Evolutionary conservation across 2,329 filamentous ascomycete species (phyloP), one percentile per base, ranked within the genome.

Genomic region (Berkeleyomyces rouxiae): DNA sequence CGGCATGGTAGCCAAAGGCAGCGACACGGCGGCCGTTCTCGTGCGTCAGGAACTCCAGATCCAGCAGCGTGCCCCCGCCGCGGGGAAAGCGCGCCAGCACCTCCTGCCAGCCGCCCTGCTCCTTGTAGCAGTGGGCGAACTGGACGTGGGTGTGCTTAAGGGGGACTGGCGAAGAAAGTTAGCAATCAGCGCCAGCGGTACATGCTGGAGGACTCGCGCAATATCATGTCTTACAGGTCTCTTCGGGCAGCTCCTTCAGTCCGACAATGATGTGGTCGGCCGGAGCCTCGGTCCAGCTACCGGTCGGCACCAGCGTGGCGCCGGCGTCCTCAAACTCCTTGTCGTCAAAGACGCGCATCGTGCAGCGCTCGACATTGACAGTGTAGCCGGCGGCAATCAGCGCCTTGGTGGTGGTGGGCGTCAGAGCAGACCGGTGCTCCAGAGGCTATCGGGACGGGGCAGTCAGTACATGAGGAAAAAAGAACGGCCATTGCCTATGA

Each of bases 21-120:
- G 85, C 85, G 1, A 91, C 84, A 65, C 88, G 77, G 57, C 87
- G 78, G 44, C 68, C 87, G 39, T 76, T 79, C 66, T 85, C 81
- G 67, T 95, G 86, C 46, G 82, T 81, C 44, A 96, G 78, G 72
- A 96, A 96, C 72, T 96, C 91, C 44, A 96, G 80, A 70, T 96
- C 91, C 64, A 90, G 82, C 11, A 96, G 82, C 0, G 82, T 85
- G 67, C 89, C 88, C 62, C 84, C 83, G 64, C 88, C 90, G 33
- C 83, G 80, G 37, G 87, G 81, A 73, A 90, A 96, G 63, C 91
- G 81, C 63, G 83, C 79, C n/a, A 96, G 82, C 4, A 90, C 87
- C 49, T 82, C 80, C 64, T 88, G 82, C 88, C 89, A 96, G 37
- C 86, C 86, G 37, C 76, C 82, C 74, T 93, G 89, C 67, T 81